Evolutionary conservation across 805 yeast species (phyloP), one percentile per base, ranked within the genome.

Genomic region (Saccharomycopsis malanga): DNA sequence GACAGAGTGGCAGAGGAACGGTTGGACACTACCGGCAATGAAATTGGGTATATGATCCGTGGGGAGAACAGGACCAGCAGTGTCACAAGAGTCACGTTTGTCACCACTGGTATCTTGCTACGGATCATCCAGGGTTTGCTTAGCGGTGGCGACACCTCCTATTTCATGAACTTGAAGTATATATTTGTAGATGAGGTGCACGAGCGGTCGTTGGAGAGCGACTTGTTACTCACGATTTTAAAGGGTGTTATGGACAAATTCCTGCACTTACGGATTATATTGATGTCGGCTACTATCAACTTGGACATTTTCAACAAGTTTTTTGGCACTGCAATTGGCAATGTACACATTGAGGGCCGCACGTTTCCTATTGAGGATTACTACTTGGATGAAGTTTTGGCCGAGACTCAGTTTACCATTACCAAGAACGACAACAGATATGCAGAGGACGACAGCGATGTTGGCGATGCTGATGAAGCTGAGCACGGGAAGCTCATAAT

Each of bases 141-240:
- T 76, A 37, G 59, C 61, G 15, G 36, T n/a, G 36, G 36, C 3
- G 42, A 39, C 3, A 49, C 52, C 23, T 39, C 30, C 20, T 30
- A 34, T 17, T 60, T 59, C 37, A 53, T 53, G 6, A 66, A 74
- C 45, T 64, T 89, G 15, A 78, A 74, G 52, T 86, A 76, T 59
- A 66, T 93, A 41, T 94, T 87, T 25, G 84, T 91, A 34, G 98
- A 91, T 70, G 98, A 91, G 65, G 98, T 91, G n/a, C 98, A 91
- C 61, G 98, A 91, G 64, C 68, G 98, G 55, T 87, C 96, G 0
- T 77, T 89, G 47, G 98, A 91, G 57, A 79, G 89, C 51, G 98
- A 91, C 62, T 79, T 89, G 48, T 68, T 91, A 34, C 21, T 41
- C 4, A 41, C 22, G 34, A 73, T 91, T 41, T 67, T 91, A 52